Conservation (phyloP, 257 asterid genomes). For the Catharanthus roseus region DNA sequence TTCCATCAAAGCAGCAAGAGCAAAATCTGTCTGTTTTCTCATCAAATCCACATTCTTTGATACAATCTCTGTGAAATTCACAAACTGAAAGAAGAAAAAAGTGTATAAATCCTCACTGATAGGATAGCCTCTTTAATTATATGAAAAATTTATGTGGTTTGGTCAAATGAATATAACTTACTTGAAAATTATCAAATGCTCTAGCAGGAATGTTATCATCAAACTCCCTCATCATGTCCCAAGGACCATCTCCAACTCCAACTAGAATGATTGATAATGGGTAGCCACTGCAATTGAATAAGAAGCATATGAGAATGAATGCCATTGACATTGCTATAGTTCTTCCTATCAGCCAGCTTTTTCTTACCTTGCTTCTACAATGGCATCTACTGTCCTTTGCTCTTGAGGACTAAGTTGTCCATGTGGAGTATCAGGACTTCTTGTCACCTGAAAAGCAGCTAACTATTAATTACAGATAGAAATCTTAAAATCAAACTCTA, state of each 20-base stretch:
- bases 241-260: conserved; percentile 33
- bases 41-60: conserved; percentile 46
- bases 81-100: conserved; percentile 42
- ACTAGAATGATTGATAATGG: conserved; percentile 29
- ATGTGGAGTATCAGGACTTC: conserved; percentile 45
- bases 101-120: neutral
- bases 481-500: too few species aligned
- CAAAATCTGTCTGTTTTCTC: conserved; percentile 84
- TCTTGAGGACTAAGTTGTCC: conserved; percentile 57
- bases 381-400: conserved; percentile 54
- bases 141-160: too few species aligned
- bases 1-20: conserved; percentile 89
- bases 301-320: conserved; percentile 2
- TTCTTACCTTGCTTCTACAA: conserved; percentile 54
- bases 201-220: conserved; percentile 29
- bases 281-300: conserved; percentile 21
- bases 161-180: neutral
- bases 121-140: neutral
- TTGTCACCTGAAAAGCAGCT: conserved; percentile 36
- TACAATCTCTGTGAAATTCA: conserved; percentile 84
- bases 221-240: conserved; percentile 31
- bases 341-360: neutral
- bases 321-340: neutral
- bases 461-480: neutral
- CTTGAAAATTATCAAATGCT: conserved; percentile 32